Base-by-base conservation (phyloP, 2,329 filamentous ascomycete genomes). In the Colletotrichum sp. region DNA sequence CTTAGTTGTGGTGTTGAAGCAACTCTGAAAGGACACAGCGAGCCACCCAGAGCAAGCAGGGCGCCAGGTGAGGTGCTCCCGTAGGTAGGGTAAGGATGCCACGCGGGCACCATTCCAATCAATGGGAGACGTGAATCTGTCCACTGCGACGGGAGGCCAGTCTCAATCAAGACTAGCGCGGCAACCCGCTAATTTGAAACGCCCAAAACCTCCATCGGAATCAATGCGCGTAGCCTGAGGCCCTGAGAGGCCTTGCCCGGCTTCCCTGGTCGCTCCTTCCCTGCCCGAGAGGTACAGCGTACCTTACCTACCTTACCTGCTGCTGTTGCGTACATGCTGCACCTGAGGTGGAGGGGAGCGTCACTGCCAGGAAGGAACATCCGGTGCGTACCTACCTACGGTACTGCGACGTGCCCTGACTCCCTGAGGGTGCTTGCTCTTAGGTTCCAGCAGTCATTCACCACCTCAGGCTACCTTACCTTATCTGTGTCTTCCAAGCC, bases 171-270 rank as follows among this genome's bases (percentile, higher is more conserved):
- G 72, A 48, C 36, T 79, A 79, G 78, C 71, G 75, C 67, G 4
- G n/a, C 30, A 32, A 36, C 59, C 73, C 69, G 73, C 74, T 66
- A 63, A 74, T 77, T 76, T 79, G 78, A 79, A 79, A 79, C 78
- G 69, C 67, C 65, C 74, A 70, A 75, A 77, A 72, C 73, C 75
- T 76, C 73, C 73, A 77, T 69, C 68, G 64, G 68, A 61, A 77
- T 78, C 76, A 78, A 78, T 77, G 75, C 75, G 61, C 16, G 32
- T 10, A 43, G 61, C 61, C 61, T 64, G 60, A 63, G 57, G 57
- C 57, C 57, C 57, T 60, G 57, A 48, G n/a, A 48, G 43, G 43
- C 43, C 43, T 48, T 48, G 43, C 43, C n/a, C 18, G 60, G 18
- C 26, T 63, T 30, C 30, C 60, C 60, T 16, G 30, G 60, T 32